Base-by-base conservation (phyloP, 768 basidiomycete genomes). In the Mycena venus region DNA sequence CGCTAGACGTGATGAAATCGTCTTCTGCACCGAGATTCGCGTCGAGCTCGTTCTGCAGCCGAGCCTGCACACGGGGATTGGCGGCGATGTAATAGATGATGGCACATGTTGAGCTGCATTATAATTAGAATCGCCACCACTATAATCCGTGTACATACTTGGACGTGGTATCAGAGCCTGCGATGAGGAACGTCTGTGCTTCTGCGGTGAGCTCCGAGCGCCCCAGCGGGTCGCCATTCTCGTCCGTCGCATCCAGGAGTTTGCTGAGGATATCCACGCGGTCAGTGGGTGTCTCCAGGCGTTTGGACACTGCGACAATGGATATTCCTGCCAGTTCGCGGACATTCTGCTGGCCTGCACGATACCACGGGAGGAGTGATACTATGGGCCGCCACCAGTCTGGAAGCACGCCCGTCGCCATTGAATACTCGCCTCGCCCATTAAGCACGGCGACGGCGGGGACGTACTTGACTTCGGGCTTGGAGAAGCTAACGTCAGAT, bases 111-210 rank as follows among this genome's bases (percentile, higher is more conserved):
- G 96, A 96, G 85, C 95, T 96, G 11, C n/a, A n/a, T n/a, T n/a
- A n/a, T n/a, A n/a, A n/a, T n/a, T n/a, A n/a, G n/a, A n/a, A n/a
- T n/a, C n/a, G n/a, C n/a, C n/a, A n/a, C n/a, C n/a, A n/a, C n/a
- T n/a, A n/a, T n/a, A n/a, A n/a, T n/a, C n/a, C n/a, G n/a, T n/a
- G n/a, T n/a, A n/a, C 92, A 73, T 77, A 95, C 95, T 98, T 98
- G 56, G 96, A 96, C 0, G 97, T 98, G 1, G 96, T 98, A 79
- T 98, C 96, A 5, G 93, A 94, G 1, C 96, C 96, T 7, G 95
- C 95, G 75, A 97, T 96, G 21, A 97, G 88, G 59, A 96, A 90
- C 0, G 96, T 96, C 23, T 95, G 83, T 53, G 94, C 93, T 84
- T 98, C 97, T 0, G 96, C 96, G 1, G 96, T 98, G 69, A 98